Conservation (phyloP, 768 basidiomycete species). For the Antrodiella citrinella region DNA sequence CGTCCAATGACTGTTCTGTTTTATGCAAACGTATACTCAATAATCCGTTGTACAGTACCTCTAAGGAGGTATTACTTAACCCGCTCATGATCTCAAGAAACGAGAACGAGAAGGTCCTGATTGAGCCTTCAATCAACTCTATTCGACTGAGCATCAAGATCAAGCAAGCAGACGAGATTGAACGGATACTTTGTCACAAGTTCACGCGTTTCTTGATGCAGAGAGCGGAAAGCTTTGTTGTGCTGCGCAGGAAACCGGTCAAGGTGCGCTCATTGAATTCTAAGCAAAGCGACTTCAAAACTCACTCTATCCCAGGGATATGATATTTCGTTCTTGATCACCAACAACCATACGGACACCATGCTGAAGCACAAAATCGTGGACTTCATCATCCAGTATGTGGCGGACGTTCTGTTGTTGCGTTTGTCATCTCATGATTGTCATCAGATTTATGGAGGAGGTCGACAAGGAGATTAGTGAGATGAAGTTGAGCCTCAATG, state of each 20-base stretch:
- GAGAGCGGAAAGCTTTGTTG: slow-evolving; percentile 94
- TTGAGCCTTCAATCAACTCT: slow-evolving; percentile 96
- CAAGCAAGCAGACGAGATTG: slow-evolving; percentile 99
- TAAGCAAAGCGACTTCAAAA: background rate
- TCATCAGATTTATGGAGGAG: slow-evolving; percentile 88
- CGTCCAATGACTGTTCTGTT: slow-evolving; percentile 1
- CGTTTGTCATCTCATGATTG: slow-evolving; percentile 5
- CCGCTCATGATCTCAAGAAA: slow-evolving; percentile 93
- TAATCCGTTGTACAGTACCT: slow-evolving; percentile 43
- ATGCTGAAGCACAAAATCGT: slow-evolving; percentile 99
- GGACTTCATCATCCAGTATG: slow-evolving; percentile 97
- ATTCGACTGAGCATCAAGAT: slow-evolving; percentile 96
- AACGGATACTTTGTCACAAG: slow-evolving; percentile 94
- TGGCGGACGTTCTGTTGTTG: slow-evolving; percentile 9
- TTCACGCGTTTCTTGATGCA: slow-evolving; percentile 99
- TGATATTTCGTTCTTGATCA: slow-evolving; percentile 97
- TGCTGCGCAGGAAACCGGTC: slow-evolving; percentile 91
- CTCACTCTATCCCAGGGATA: slow-evolving; percentile 58
- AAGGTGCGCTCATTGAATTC: slow-evolving; percentile 39
- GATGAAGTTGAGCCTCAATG: slow-evolving; percentile 96
- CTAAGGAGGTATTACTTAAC: slow-evolving; percentile 91
- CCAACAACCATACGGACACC: slow-evolving; percentile 92
- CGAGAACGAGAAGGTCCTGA: slow-evolving; percentile 93
- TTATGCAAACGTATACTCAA: slow-evolving; percentile 1
- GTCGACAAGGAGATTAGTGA: slow-evolving; percentile 99